Evolutionary conservation across 495 filamentous ascomycete species (phyloP).

Genomic region (Xylaria scruposa): DNA sequence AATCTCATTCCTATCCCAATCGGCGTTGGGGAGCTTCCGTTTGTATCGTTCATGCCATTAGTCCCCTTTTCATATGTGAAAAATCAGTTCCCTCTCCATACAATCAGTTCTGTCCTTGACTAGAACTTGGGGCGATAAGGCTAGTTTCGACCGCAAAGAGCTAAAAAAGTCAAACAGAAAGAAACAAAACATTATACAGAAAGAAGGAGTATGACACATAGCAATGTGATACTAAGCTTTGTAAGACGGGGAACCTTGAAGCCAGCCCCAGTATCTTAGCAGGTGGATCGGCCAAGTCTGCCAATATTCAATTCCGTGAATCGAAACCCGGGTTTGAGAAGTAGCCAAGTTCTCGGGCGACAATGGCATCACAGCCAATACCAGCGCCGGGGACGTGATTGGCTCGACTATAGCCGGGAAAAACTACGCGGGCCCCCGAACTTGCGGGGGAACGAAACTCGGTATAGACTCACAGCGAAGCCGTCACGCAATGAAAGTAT

Average conservation of each 20-base stretch:
- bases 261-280: not conserved
- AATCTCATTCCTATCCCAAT: not conserved
- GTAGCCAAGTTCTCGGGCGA: not conserved
- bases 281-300: not conserved
- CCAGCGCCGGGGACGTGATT: not conserved
- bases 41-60: not conserved
- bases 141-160: too few species aligned
- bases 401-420: constrained; percentile 7
- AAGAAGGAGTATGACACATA: too few species aligned
- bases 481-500: not conserved
- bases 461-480: not conserved
- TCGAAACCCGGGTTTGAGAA: not conserved
- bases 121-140: too few species aligned
- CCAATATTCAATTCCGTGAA: not conserved
- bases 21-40: not conserved
- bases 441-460: not conserved
- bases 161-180: too few species aligned
- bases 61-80: not conserved
- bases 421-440: not conserved
- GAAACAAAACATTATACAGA: too few species aligned
- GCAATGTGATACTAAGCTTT: too few species aligned
- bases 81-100: not conserved
- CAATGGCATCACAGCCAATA: not conserved
- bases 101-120: too few species aligned
- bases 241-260: not conserved